Evolutionary conservation across 352 stramenopile species (phyloP).

Genomic region (Elongisporangium prolatum): DNA sequence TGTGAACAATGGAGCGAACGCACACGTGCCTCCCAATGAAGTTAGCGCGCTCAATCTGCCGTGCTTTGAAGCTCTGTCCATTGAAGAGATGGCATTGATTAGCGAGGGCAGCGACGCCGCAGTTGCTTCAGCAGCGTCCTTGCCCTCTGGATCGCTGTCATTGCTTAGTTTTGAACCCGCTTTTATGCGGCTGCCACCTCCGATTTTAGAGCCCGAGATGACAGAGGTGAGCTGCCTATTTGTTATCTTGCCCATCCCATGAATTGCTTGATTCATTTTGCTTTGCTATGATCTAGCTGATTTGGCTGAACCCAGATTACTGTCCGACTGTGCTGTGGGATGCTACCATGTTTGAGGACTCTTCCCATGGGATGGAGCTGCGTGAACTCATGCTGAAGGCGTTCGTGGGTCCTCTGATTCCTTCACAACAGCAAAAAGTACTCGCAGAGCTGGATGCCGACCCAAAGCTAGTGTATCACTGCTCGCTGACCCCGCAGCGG

Average conservation of each 20-base stretch:
- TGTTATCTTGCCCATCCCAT: not conserved
- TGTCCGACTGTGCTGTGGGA: slow-evolving; percentile 90
- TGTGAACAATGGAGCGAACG: slow-evolving; percentile 71
- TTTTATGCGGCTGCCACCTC: slow-evolving; percentile 83
- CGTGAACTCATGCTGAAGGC: slow-evolving; percentile 89
- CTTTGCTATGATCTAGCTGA: slow-evolving; percentile 27
- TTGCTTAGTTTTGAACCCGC: slow-evolving; percentile 85
- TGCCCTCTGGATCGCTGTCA: slow-evolving; percentile 46
- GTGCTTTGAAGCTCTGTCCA: slow-evolving; percentile 63
- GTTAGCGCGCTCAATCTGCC: slow-evolving; percentile 64
- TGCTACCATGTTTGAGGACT: slow-evolving; percentile 78
- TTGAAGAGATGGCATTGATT: slow-evolving; percentile 71
- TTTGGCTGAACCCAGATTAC: slow-evolving; percentile 92
- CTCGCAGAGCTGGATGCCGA: slow-evolving; percentile 86
- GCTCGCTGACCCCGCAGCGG: slow-evolving; percentile 90
- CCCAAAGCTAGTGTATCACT: slow-evolving; percentile 90
- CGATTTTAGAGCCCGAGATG: slow-evolving; percentile 83
- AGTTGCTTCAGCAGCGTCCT: slow-evolving; percentile 13
- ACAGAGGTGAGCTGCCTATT: slow-evolving; percentile 33
- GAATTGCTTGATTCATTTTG: not conserved
- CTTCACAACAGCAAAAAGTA: slow-evolving; percentile 87
- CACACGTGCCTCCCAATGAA: slow-evolving; percentile 64
- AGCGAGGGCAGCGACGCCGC: slow-evolving; percentile 20
- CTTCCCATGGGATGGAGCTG: slow-evolving; percentile 80
- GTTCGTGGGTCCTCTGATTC: slow-evolving; percentile 86